phyloP scores from a whole-genome alignment of 768 basidiomycete genomes.

The Lactifluus hygrophoroides region DNA sequence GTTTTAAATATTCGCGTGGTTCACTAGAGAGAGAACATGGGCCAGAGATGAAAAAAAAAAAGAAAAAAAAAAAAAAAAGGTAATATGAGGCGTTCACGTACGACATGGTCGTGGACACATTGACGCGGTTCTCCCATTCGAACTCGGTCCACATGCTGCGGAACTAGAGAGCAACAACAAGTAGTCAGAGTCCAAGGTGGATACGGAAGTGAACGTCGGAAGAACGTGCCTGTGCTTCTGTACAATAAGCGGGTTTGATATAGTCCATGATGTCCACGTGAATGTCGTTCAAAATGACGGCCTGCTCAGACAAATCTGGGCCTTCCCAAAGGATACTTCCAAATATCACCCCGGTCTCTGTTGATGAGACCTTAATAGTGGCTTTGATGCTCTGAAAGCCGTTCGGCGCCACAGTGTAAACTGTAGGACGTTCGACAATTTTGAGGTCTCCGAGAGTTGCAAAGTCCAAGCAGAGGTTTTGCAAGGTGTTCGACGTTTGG shows the following conservation, averaged over 20 bases:
- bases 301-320: constrained; percentile 76
- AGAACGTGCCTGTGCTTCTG: constrained; percentile 72
- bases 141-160: constrained; percentile 99
- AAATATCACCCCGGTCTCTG: constrained; percentile 97
- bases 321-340: constrained; percentile 97
- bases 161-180: constrained; percentile 45
- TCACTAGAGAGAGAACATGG: constrained; percentile 38
- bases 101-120: constrained; percentile 79
- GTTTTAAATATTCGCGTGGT: constrained; percentile 81
- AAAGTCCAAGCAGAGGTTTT: constrained; percentile 95
- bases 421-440: constrained; percentile 90
- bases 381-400: constrained; percentile 98
- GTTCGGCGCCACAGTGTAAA: constrained; percentile 90
- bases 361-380: constrained; percentile 96
- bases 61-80: no score
- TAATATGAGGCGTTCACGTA: constrained; percentile 33
- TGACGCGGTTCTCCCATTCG: constrained; percentile 99
- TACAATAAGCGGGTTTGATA: constrained; percentile 94
- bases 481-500: constrained; percentile 87
- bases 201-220: background rate
- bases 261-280: constrained; percentile 99
- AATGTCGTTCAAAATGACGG: constrained; percentile 93
- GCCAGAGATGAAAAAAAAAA: background rate
- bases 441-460: constrained; percentile 96
- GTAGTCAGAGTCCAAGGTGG: background rate